Evolutionary conservation across 768 basidiomycete species (phyloP), one percentile per base, ranked within the genome.

Genomic region (Leccinum subtestaceum): DNA sequence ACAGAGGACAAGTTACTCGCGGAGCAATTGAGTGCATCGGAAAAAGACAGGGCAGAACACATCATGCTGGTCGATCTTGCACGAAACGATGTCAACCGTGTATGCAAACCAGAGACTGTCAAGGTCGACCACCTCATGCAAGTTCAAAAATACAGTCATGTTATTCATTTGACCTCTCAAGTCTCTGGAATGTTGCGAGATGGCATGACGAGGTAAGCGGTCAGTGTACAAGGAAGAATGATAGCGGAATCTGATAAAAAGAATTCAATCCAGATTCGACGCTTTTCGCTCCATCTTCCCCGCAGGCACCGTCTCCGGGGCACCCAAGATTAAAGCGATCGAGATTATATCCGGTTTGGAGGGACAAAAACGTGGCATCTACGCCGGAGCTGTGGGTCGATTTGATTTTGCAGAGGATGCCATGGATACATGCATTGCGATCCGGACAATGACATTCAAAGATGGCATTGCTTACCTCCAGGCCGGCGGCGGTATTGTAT

Each of bases 241-340:
- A 19, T 60, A 23, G 56, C 58, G 2, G 17, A 61, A 56, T 19
- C 52, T 56, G 53, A 48, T 21, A 52, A 53, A 52, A 23, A 23
- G 2, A 23, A 23, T 23, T 2, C 43, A 25, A 29, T 5, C 2
- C 64, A 95, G 95, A 63, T 99, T 98, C 69, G 96, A 98, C 71
- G 97, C 97, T 0, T 98, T 99, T 83, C 86, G 96, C 10, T 98
- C 96, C 23, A 98, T 99, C 63, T 98, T 99, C 79, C 97, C 97
- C 2, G 95, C 96, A 17, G 97, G 97, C 0, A 99, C 97, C 2
- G 97, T 99, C 25, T 98, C 96, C 1, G 97, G 97, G 23, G 97
- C 97, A 32, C 97, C 97, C 2, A 99, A 99, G 76, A 95, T 99
- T 74, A 97, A 96, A 72, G 97, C 97, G 1, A 93, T 99, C 62